phyloP scores from a whole-genome alignment of 192 early-diverging fungal species.

The Endogone sp. region DNA sequence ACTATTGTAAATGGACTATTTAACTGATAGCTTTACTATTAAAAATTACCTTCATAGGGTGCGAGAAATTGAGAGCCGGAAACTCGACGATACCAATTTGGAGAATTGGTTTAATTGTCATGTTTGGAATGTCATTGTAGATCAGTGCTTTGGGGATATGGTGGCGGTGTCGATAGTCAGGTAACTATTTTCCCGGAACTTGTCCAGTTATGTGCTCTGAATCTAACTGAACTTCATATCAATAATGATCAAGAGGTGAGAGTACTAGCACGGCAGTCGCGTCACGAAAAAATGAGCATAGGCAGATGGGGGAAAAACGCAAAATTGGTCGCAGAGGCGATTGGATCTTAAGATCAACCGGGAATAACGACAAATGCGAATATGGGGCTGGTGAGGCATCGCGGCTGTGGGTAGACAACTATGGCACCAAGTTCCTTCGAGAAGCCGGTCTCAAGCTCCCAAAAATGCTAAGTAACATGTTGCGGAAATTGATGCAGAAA shows the following conservation, averaged over 20 bases:
- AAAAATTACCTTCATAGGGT: not conserved
- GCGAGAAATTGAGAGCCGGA: constrained; percentile 8
- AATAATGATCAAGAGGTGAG: not conserved
- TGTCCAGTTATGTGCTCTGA: not conserved
- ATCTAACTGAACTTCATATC: not conserved
- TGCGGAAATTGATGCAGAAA: constrained; percentile 17
- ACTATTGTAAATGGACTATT: not conserved
- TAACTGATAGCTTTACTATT: not conserved
- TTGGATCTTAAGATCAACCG: constrained; percentile 12
- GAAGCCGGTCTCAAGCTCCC: constrained; percentile 11
- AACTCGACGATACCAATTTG: constrained; percentile 1
- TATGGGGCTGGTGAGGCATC: constrained; percentile 7
- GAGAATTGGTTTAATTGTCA: constrained; percentile 18
- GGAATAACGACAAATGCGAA: constrained; percentile 6
- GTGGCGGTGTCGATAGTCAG: constrained; percentile 6
- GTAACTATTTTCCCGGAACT: constrained; percentile 8
- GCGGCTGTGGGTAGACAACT: constrained; percentile 2
- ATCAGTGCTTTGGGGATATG: constrained; percentile 14
- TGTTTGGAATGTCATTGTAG: constrained; percentile 13
- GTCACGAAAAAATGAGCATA: constrained; percentile 16
- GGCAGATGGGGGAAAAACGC: not conserved
- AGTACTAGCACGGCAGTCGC: constrained; percentile 15
- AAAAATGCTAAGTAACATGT: constrained; percentile 13
- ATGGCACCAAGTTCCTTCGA: constrained; percentile 11
- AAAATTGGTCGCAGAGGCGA: constrained; percentile 7